Percentiles rank a stretch among this genome's conserved stretches.
phyloP scores from a whole-genome alignment of 2,329 filamentous ascomycete species.

The Neofusicoccum cordaticola region DNA sequence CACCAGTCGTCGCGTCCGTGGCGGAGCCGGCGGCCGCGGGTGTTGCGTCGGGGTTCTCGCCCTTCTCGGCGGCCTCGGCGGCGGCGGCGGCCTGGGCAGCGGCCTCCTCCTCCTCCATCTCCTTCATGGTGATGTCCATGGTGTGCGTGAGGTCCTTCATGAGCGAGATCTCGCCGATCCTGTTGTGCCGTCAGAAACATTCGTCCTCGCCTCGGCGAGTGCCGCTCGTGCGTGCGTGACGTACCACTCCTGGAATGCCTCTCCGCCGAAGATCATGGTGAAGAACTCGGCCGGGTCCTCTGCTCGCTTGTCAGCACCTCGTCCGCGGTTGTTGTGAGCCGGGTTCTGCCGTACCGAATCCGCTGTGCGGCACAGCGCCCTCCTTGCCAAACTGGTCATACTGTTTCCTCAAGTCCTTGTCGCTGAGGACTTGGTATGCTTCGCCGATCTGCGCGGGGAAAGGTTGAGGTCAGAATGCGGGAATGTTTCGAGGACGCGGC shows the following conservation, averaged over 20 bases:
- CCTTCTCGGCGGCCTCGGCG: slow-evolving; percentile 34
- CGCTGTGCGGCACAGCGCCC: slow-evolving; percentile 81
- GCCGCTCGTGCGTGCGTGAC: neutral
- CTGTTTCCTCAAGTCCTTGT: slow-evolving; percentile 79
- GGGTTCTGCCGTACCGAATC: slow-evolving; percentile 63
- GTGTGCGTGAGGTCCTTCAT: slow-evolving; percentile 98
- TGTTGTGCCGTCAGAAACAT: slow-evolving; percentile 19
- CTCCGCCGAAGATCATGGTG: slow-evolving; percentile 95
- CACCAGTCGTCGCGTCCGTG: slow-evolving; percentile 18
- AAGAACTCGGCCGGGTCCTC: slow-evolving; percentile 97
- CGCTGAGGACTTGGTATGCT: slow-evolving; percentile 79
- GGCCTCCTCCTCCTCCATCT: slow-evolving; percentile 67
- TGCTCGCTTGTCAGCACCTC: slow-evolving; percentile 26
- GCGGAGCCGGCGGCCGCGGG: slow-evolving; percentile 18
- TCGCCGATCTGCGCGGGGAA: slow-evolving; percentile 56
- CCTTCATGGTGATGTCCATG: slow-evolving; percentile 94
- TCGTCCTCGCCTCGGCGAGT: neutral
- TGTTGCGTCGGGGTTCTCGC: slow-evolving; percentile 24
- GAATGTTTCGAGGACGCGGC: neutral
- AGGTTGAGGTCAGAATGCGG: neutral
- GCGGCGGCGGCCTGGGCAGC: slow-evolving; percentile 53
- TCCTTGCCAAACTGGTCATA: slow-evolving; percentile 99
- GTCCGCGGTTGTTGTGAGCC: neutral
- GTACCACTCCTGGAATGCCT: slow-evolving; percentile 84
- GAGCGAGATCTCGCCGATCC: slow-evolving; percentile 93